Percentiles rank a stretch among this genome's conserved stretches.
phyloP scores from a whole-genome alignment of 495 filamentous ascomycete genomes.

The Penicillium odoratum region DNA sequence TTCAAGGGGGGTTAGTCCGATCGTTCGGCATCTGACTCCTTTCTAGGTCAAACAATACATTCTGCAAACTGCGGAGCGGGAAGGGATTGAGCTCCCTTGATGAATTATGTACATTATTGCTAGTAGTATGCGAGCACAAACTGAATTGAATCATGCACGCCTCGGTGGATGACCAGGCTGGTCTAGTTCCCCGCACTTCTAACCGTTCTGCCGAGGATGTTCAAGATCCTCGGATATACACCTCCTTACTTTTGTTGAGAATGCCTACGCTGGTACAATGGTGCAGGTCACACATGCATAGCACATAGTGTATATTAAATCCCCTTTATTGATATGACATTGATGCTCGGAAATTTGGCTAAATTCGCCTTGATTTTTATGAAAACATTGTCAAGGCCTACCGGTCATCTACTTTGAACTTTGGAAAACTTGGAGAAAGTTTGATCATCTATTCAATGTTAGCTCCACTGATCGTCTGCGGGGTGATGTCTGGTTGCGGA shows the following conservation, averaged over 20 bases:
- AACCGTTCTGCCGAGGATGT: background rate
- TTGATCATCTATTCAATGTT: too few relatives aligned
- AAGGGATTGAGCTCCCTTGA: constrained; percentile 71
- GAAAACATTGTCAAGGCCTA: background rate
- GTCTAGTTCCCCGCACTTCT: background rate
- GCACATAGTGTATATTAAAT: background rate
- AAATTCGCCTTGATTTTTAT: background rate
- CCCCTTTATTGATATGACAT: background rate
- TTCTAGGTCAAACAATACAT: constrained; percentile 73
- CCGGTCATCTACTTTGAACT: too few relatives aligned
- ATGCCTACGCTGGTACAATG: too few relatives aligned
- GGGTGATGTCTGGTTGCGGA: too few relatives aligned
- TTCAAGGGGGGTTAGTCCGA: constrained; percentile 2
- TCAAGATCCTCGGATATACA: background rate
- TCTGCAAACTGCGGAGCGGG: constrained; percentile 73
- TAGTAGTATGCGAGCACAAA: background rate
- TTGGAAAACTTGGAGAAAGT: too few relatives aligned
- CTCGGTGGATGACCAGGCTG: background rate
- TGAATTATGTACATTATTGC: background rate
- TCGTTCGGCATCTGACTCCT: constrained; percentile 3
- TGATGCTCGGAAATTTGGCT: background rate
- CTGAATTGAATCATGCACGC: background rate
- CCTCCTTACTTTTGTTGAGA: too few relatives aligned
- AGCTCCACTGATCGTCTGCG: too few relatives aligned
- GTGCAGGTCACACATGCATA: background rate